These are phyloP conservation scores for Colletotrichum destructivum DNA, from an alignment of 2,329 filamentous ascomycete genomes.

Conservation along the genomic window DNA sequence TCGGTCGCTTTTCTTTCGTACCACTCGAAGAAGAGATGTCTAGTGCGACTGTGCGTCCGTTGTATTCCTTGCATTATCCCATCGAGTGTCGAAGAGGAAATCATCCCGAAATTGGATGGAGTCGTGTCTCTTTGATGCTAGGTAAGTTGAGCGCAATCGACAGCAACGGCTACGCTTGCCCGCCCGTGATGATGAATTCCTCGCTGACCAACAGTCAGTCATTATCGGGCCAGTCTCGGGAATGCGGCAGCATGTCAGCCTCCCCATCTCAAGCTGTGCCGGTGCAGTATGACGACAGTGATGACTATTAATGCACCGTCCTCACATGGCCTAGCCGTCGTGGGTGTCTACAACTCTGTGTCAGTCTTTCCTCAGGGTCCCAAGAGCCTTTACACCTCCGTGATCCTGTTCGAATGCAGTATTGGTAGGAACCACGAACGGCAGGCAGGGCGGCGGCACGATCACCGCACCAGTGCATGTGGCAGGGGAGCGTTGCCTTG, in stretches of 20 bases:
- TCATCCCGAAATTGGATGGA: conserved; percentile 12
- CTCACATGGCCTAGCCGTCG: conserved; percentile 1
- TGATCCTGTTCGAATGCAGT: conserved; percentile 7
- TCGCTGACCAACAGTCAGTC: conserved; percentile 3
- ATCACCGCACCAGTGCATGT: conserved; percentile 11
- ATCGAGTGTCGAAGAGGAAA: conserved; percentile 1
- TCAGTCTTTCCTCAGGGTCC: not conserved
- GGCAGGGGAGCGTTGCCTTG: conserved; percentile 36
- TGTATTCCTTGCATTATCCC: conserved; percentile 7
- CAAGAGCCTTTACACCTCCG: not conserved
- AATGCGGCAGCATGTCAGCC: not conserved
- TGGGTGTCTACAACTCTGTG: conserved; percentile 8
- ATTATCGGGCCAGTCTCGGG: conserved; percentile 1
- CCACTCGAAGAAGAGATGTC: conserved; percentile 31
- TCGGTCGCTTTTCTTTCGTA: conserved; percentile 10
- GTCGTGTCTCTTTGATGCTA: not conserved
- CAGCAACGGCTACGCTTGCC: conserved; percentile 12
- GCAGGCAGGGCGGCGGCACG: conserved; percentile 31
- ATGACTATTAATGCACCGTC: not conserved
- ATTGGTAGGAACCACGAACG: conserved; percentile 17
- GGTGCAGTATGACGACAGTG: conserved; percentile 9
- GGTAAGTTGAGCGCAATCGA: conserved; percentile 4
- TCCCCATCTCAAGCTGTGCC: not conserved
- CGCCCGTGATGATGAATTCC: not conserved
- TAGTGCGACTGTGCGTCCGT: conserved; percentile 15